Evolutionary conservation across 148 eudicot genomes (phyloP).

Genomic region (Camellia lanceoleosa): DNA sequence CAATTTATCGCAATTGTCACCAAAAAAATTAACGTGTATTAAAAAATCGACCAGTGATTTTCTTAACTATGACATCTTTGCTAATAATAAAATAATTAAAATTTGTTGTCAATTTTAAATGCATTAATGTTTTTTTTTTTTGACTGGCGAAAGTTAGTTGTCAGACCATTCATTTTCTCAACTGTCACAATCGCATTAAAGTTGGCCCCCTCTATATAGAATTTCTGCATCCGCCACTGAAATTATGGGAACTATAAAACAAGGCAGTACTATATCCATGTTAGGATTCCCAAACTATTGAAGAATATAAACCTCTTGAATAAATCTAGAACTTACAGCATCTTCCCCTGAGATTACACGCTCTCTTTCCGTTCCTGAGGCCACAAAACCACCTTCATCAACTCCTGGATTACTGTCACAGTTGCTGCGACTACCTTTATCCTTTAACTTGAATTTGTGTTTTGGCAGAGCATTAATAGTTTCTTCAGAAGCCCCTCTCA

Average conservation of each 20-base stretch:
- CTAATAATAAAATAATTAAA: too few relatives aligned
- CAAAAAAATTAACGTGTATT: too few relatives aligned
- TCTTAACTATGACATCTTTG: too few relatives aligned
- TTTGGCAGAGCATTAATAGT: conserved; percentile 61
- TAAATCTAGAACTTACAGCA: conserved; percentile 48
- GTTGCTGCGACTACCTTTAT: conserved; percentile 29
- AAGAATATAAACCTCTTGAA: background rate
- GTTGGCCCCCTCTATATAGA: too few relatives aligned
- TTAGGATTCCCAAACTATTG: background rate
- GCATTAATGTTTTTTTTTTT: too few relatives aligned
- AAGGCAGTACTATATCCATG: background rate
- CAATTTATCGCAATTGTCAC: too few relatives aligned
- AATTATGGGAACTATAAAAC: background rate
- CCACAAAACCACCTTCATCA: conserved; percentile 57
- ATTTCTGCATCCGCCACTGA: too few relatives aligned
- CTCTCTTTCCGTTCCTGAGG: conserved; percentile 65
- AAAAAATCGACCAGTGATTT: too few relatives aligned
- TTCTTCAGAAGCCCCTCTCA: conserved; percentile 67
- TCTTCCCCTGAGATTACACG: conserved; percentile 68
- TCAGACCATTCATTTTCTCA: too few relatives aligned
- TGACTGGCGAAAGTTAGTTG: too few relatives aligned
- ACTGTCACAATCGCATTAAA: too few relatives aligned
- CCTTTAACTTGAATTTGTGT: conserved; percentile 50
- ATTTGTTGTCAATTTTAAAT: too few relatives aligned
- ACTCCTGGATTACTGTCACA: conserved; percentile 29